These are phyloP conservation scores for Paraurostyla sp. DNA, from an alignment of 73 alveolate species.

Conservation along the genomic window DNA sequence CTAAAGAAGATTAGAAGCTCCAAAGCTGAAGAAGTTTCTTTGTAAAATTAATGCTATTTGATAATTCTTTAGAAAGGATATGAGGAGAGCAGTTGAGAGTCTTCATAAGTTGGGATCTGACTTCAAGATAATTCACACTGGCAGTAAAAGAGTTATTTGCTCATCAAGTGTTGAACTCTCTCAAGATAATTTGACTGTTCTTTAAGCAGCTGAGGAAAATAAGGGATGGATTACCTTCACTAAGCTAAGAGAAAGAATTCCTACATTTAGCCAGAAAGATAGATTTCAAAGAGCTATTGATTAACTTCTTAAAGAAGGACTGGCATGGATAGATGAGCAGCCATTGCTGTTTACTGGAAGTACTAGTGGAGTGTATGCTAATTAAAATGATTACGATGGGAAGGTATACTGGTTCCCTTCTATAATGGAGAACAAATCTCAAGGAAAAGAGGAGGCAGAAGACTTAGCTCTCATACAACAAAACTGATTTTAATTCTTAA, in stretches of 20 bases:
- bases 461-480: conserved; percentile 18
- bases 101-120: conserved; percentile 55
- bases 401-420: conserved; percentile 65
- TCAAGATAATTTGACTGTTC: conserved; percentile 7
- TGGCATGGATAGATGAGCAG: conserved; percentile 58
- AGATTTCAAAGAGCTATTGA: conserved; percentile 49
- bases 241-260: neutral
- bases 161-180: conserved; percentile 52
- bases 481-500: neutral
- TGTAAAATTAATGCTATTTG: neutral
- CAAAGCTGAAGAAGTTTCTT: conserved; percentile 44
- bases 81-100: conserved; percentile 67
- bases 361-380: conserved; percentile 6
- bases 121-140: conserved; percentile 61
- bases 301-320: conserved; percentile 39
- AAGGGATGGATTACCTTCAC: conserved; percentile 57
- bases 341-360: neutral
- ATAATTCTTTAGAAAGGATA: conserved; percentile 9
- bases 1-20: conserved; percentile 56
- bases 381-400: neutral
- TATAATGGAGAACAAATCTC: conserved; percentile 3
- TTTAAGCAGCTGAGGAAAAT: conserved; percentile 35
- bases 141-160: conserved; percentile 66
- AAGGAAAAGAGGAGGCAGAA: neutral
- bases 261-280: neutral